A percentile compares a stretch with the other conserved stretches of the same genome.
Conservation (phyloP, 495 filamentous ascomycete genomes). For the Neurospora sp. region DNA sequence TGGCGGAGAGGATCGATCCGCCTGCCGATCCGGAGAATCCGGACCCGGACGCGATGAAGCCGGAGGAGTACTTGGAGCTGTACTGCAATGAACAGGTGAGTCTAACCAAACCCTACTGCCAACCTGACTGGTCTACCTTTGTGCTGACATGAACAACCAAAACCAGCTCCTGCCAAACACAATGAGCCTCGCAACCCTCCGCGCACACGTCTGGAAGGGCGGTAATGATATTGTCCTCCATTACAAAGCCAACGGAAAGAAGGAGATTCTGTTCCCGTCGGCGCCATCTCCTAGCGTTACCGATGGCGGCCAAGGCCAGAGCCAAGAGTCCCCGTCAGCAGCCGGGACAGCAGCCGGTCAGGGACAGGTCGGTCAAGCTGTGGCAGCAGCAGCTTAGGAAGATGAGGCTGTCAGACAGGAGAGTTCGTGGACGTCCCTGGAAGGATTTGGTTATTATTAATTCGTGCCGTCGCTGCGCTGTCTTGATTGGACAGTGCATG, state of each 20-base stretch:
- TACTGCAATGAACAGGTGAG: constrained; percentile 86
- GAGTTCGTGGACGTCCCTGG: not conserved
- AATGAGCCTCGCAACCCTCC: constrained; percentile 87
- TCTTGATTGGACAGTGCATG: not conserved
- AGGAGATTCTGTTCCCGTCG: constrained; percentile 36
- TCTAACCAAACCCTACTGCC: constrained; percentile 4
- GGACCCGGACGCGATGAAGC: constrained; percentile 53
- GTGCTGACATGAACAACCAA: constrained; percentile 8
- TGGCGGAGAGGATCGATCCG: constrained; percentile 82
- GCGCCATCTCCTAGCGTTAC: constrained; percentile 12
- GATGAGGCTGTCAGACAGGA: not conserved
- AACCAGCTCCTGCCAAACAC: constrained; percentile 42
- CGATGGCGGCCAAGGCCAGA: constrained; percentile 12
- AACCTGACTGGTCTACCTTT: not conserved
- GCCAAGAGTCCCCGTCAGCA: not conserved
- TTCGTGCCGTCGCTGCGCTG: not conserved
- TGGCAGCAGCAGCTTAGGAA: not conserved
- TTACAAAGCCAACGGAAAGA: constrained; percentile 83
- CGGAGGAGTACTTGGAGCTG: constrained; percentile 87
- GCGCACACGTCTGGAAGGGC: constrained; percentile 84
- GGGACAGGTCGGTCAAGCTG: not conserved
- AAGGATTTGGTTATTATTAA: not conserved
- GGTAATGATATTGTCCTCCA: constrained; percentile 80
- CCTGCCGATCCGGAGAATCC: constrained; percentile 33
- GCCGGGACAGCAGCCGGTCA: not conserved